Percentiles rank a stretch among this genome's conserved stretches.
Evolutionary conservation across 495 filamentous ascomycete species (phyloP).

Genomic region (Arthonia radiata): DNA sequence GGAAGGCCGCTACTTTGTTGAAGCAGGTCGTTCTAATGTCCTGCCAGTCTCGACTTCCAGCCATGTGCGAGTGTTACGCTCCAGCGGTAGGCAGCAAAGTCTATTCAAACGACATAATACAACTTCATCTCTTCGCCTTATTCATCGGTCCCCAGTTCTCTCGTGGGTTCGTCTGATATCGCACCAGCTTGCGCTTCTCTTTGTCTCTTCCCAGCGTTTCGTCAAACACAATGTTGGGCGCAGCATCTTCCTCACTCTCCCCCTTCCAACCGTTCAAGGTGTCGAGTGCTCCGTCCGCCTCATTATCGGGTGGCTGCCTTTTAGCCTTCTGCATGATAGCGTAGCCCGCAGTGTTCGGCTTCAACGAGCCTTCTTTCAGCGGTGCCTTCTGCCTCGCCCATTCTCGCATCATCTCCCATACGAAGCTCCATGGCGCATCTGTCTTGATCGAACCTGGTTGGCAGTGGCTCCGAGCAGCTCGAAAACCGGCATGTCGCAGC

Average conservation of each 20-base stretch:
- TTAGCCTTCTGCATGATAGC: constrained; percentile 29
- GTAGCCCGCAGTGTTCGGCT: constrained; percentile 39
- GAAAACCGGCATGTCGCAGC: constrained; percentile 53
- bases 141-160: constrained; percentile 87
- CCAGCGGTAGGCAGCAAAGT: no score
- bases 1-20: no score
- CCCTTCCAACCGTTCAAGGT: constrained; percentile 13
- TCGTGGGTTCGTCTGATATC: constrained; percentile 72
- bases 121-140: constrained; percentile 34
- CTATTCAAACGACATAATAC: no score
- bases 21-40: no score
- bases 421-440: constrained; percentile 60
- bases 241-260: constrained; percentile 12
- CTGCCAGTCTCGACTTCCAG: no score
- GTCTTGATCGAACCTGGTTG: constrained; percentile 78
- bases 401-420: constrained; percentile 88
- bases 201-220: constrained; percentile 46
- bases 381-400: constrained; percentile 61
- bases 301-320: constrained; percentile 5
- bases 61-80: no score
- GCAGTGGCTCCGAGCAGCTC: constrained; percentile 57
- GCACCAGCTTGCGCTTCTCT: constrained; percentile 35
- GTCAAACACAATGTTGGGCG: constrained; percentile 53
- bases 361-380: constrained; percentile 43
- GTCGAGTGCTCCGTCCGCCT: constrained; percentile 13